A percentile compares a stretch with the other conserved stretches of the same genome.
Conservation (phyloP, 169 alveolate genomes). For the Plasmodium malariae region DNA sequence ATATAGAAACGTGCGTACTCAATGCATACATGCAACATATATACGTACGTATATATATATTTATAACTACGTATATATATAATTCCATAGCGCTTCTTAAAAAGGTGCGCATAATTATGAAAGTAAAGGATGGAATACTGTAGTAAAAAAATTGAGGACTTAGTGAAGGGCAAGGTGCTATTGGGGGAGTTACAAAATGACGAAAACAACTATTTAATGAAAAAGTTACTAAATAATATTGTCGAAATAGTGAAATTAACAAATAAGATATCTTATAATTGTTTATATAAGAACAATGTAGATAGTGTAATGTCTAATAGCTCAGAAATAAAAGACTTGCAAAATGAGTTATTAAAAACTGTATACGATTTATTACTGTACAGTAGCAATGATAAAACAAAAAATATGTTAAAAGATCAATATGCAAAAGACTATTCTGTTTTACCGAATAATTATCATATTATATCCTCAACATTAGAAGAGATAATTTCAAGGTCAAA, state of each 20-base stretch:
- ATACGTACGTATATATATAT: background rate
- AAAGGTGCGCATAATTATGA: background rate
- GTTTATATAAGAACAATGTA: conserved; percentile 56
- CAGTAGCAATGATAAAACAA: conserved; percentile 24
- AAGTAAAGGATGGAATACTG: conserved; percentile 44
- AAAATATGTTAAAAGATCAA: background rate
- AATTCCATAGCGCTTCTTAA: background rate
- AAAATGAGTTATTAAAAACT: conserved; percentile 26
- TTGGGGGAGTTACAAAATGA: conserved; percentile 9
- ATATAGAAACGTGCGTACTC: too few relatives aligned
- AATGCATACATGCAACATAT: background rate
- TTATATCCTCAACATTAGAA: conserved; percentile 30
- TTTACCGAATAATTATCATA: conserved; percentile 43
- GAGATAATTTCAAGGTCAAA: conserved; percentile 24
- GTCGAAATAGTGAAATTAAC: conserved; percentile 64
- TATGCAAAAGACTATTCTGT: background rate
- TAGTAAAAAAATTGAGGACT: conserved; percentile 41
- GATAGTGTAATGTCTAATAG: conserved; percentile 34
- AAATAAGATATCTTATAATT: conserved; percentile 22
- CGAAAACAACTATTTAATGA: conserved; percentile 20
- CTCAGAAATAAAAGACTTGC: conserved; percentile 34
- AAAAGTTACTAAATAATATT: conserved; percentile 43
- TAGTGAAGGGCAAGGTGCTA: conserved; percentile 32
- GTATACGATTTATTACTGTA: conserved; percentile 48
- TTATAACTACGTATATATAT: background rate